These are phyloP conservation scores for Tulasnella sp. DNA, from an alignment of 768 basidiomycete species.

Conservation along the genomic window DNA sequence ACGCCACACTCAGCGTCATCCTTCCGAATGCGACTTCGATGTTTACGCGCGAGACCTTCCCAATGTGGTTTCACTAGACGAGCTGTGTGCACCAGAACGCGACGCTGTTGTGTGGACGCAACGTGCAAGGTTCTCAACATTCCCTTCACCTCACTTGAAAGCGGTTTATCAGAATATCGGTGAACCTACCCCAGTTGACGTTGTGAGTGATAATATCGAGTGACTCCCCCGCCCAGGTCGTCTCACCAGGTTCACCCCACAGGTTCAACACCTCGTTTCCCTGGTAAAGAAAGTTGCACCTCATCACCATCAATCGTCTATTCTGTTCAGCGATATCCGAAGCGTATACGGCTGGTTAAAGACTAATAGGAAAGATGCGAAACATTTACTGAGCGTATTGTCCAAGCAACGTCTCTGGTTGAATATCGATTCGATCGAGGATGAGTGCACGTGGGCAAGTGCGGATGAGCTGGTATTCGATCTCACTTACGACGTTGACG, in stretches of 20 bases:
- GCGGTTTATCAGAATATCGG: neutral
- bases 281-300: neutral
- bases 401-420: neutral
- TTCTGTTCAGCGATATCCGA: neutral
- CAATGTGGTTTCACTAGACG: neutral
- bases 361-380: neutral
- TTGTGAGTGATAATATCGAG: neutral
- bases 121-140: neutral
- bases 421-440: neutral
- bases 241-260: neutral
- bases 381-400: neutral
- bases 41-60: neutral
- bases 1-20: neutral
- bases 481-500: neutral
- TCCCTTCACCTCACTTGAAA: neutral
- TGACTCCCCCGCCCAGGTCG: neutral
- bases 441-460: neutral
- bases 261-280: neutral
- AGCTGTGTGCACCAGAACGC: neutral
- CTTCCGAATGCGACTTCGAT: neutral
- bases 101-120: slow-evolving; percentile 2
- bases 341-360: neutral
- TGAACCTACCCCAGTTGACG: neutral
- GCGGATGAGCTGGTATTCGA: neutral
- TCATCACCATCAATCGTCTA: too few species aligned